Conservation (phyloP, 2,329 filamentous ascomycete species). For the Nemania sp. region DNA sequence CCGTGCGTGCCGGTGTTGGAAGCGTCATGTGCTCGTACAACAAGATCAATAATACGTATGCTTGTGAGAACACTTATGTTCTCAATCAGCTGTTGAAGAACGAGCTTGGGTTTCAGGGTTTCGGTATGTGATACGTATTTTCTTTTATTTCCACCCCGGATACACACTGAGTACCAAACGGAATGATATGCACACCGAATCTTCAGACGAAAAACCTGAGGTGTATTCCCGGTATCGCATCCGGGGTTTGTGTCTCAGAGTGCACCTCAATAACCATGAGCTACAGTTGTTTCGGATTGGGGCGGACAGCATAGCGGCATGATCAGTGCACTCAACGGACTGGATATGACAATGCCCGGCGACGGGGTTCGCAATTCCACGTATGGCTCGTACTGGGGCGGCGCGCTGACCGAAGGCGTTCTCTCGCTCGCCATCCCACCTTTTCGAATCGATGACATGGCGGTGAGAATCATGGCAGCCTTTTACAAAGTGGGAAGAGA, state of each 20-base stretch:
- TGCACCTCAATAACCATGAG: neutral
- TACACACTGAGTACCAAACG: neutral
- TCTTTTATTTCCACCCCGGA: neutral
- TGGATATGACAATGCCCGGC: slow-evolving; percentile 52
- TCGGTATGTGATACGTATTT: slow-evolving; percentile 52
- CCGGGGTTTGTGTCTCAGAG: neutral
- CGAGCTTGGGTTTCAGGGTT: slow-evolving; percentile 80
- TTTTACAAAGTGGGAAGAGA: slow-evolving; percentile 68
- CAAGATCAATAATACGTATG: slow-evolving; percentile 77
- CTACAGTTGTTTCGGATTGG: slow-evolving; percentile 69
- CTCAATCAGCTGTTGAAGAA: slow-evolving; percentile 77
- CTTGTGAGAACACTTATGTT: slow-evolving; percentile 76
- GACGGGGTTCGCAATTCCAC: slow-evolving; percentile 32
- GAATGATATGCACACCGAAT: neutral
- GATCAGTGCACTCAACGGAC: slow-evolving; percentile 42
- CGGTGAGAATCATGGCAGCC: slow-evolving; percentile 74
- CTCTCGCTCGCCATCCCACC: slow-evolving; percentile 28
- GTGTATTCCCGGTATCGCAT: neutral
- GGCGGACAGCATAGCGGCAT: slow-evolving; percentile 70
- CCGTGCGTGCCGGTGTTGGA: slow-evolving; percentile 67
- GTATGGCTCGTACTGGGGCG: slow-evolving; percentile 39
- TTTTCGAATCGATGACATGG: slow-evolving; percentile 71
- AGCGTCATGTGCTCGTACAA: slow-evolving; percentile 72
- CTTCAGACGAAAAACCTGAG: neutral
- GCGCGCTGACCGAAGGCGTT: slow-evolving; percentile 33